Evolutionary conservation across 306 rosid species (phyloP).

Genomic region (Alnus rubra): DNA sequence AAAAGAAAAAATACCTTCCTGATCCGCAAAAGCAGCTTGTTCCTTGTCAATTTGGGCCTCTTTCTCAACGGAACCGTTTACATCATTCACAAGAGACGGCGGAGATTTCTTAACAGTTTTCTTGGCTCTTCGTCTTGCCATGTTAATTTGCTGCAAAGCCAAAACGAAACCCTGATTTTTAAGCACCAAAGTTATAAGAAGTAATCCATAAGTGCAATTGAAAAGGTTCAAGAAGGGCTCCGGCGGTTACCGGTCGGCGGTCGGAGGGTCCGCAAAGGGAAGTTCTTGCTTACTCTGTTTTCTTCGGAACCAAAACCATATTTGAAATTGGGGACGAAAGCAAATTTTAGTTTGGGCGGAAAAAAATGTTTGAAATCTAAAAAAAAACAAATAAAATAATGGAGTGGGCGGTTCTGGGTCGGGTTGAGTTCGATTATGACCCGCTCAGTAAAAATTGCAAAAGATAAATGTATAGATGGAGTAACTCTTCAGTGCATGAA

Average conservation of each 20-base stretch:
- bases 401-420: no score
- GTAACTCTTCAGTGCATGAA: no score
- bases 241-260: not conserved
- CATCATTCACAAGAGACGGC: conserved; percentile 19
- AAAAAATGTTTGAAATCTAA: no score
- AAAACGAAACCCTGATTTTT: not conserved
- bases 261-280: not conserved
- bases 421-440: no score
- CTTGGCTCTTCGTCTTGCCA: conserved; percentile 58
- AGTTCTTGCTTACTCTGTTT: not conserved
- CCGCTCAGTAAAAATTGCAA: no score
- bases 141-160: conserved; percentile 16
- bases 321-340: no score
- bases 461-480: no score
- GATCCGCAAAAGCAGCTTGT: conserved; percentile 43
- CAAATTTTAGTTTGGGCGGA: no score
- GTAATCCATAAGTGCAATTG: not conserved
- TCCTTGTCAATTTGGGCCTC: conserved; percentile 35
- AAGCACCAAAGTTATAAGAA: not conserved
- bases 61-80: conserved; percentile 12
- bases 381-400: no score
- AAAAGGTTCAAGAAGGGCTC: not conserved
- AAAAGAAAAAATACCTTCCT: conserved; percentile 39
- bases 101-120: conserved; percentile 31
- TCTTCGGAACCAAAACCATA: not conserved